Evolutionary conservation across 2,329 filamentous ascomycete species (phyloP).

Genomic region (Beauveria asiatica): DNA sequence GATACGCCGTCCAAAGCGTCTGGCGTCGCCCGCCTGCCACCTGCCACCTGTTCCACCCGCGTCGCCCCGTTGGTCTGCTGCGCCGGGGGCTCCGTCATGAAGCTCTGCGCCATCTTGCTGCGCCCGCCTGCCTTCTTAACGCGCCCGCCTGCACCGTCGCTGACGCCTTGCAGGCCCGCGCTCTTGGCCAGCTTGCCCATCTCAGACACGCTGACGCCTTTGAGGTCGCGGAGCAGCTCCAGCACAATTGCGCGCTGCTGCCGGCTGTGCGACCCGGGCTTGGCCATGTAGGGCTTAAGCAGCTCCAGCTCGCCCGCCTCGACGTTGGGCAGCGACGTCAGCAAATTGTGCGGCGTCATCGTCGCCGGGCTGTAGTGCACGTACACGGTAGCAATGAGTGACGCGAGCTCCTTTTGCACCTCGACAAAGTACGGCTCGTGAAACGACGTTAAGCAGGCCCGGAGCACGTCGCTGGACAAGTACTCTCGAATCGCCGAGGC

Average conservation of each 20-base stretch:
- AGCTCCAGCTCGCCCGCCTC: conserved; percentile 57
- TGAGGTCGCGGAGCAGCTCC: conserved; percentile 74
- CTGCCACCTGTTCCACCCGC: conserved; percentile 20
- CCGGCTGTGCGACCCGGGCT: conserved; percentile 53
- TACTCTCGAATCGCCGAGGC: conserved; percentile 73
- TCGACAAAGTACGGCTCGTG: conserved; percentile 97
- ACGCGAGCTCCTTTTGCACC: conserved; percentile 83
- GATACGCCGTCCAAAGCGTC: conserved; percentile 48
- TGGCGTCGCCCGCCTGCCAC: conserved; percentile 31
- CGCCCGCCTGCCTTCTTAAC: conserved; percentile 35
- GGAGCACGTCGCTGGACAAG: conserved; percentile 79
- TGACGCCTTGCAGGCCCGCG: conserved; percentile 22
- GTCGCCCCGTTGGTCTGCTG: conserved; percentile 21
- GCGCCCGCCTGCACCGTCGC: conserved; percentile 19
- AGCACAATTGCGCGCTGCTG: conserved; percentile 75
- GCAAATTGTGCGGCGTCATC: conserved; percentile 61
- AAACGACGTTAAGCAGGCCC: conserved; percentile 80
- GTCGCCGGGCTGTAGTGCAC: conserved; percentile 64
- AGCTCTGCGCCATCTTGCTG: conserved; percentile 57
- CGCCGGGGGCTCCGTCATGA: conserved; percentile 47
- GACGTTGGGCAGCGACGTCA: conserved; percentile 76
- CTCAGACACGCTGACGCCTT: conserved; percentile 88
- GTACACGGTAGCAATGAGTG: conserved; percentile 78
- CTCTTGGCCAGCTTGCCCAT: conserved; percentile 71
- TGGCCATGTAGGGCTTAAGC: conserved; percentile 52